phyloP scores from a whole-genome alignment of 208 protist genomes.

The Vickermania spadyakhi region DNA sequence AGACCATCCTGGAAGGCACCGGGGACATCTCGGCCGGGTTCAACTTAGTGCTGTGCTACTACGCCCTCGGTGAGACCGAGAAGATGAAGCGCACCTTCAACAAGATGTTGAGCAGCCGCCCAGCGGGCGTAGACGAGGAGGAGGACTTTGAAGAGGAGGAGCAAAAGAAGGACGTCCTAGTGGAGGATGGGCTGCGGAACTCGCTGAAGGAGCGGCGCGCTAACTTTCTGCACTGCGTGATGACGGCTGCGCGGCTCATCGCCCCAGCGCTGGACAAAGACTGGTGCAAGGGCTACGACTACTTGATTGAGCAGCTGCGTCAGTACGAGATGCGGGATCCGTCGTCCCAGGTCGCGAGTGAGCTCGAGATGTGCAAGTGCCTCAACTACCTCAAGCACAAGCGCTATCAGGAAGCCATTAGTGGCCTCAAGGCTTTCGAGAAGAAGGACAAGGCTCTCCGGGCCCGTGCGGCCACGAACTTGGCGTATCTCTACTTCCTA shows the following conservation, averaged over 20 bases:
- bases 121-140: conserved; percentile 41
- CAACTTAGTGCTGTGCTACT: conserved; percentile 97
- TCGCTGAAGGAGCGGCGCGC: conserved; percentile 74
- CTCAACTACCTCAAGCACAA: conserved; percentile 93
- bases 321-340: conserved; percentile 85
- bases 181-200: conserved; percentile 70
- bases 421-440: conserved; percentile 92
- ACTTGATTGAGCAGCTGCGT: conserved; percentile 89
- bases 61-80: conserved; percentile 90
- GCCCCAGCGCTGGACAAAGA: conserved; percentile 90
- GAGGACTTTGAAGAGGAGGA: conserved; percentile 84
- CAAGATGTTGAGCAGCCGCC: conserved; percentile 78
- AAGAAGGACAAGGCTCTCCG: conserved; percentile 91
- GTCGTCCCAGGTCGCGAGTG: conserved; percentile 82
- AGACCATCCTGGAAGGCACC: conserved; percentile 89
- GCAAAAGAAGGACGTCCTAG: conserved; percentile 71
- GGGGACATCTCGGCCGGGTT: conserved; percentile 90
- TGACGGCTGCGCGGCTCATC: conserved; percentile 91
- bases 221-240: conserved; percentile 81
- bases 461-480: conserved; percentile 92
- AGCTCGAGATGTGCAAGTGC: conserved; percentile 95
- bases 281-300: conserved; percentile 92
- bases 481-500: conserved; percentile 98
- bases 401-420: conserved; percentile 90
- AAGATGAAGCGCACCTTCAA: conserved; percentile 92